Percentiles rank a stretch among this genome's conserved stretches.
Evolutionary conservation across 2,329 filamentous ascomycete species (phyloP).

Genomic region (Nothophaeocryptopus gaeumannii): DNA sequence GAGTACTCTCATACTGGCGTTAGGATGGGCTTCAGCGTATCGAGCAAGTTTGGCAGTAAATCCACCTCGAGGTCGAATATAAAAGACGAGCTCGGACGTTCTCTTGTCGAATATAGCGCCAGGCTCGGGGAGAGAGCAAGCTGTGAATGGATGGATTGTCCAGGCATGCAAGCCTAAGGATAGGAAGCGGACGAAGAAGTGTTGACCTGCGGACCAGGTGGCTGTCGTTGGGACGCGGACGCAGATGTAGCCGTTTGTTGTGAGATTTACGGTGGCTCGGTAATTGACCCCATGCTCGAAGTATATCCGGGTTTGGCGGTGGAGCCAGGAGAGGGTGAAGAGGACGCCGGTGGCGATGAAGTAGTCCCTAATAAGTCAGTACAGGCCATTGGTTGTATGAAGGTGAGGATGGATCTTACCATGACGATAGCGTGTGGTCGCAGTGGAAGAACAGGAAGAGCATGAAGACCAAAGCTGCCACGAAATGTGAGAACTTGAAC

Average conservation of each 20-base stretch:
- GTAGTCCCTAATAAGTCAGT: slow-evolving; percentile 50
- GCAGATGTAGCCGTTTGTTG: slow-evolving; percentile 42
- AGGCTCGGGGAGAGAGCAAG: slow-evolving; percentile 48
- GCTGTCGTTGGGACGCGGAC: slow-evolving; percentile 46
- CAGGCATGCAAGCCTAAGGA: slow-evolving; percentile 44
- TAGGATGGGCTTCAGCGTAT: slow-evolving; percentile 33
- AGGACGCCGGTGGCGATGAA: slow-evolving; percentile 56
- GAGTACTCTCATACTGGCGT: slow-evolving; percentile 44
- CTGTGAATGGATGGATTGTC: slow-evolving; percentile 55
- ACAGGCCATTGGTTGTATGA: too few relatives aligned
- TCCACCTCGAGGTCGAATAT: slow-evolving; percentile 50
- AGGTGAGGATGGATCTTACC: slow-evolving; percentile 34
- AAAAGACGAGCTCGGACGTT: slow-evolving; percentile 50
- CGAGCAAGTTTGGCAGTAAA: slow-evolving; percentile 49
- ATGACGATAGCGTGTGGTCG: slow-evolving; percentile 54
- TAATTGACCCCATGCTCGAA: slow-evolving; percentile 50
- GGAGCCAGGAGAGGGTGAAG: slow-evolving; percentile 50
- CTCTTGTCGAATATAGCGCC: slow-evolving; percentile 13
- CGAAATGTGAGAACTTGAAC: slow-evolving; percentile 58
- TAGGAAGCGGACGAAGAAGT: slow-evolving; percentile 55
- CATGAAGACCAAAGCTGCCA: slow-evolving; percentile 54
- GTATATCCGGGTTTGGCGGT: slow-evolving; percentile 47
- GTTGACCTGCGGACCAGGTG: slow-evolving; percentile 53
- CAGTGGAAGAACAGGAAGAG: slow-evolving; percentile 62
- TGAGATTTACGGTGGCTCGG: slow-evolving; percentile 43